phyloP scores from a whole-genome alignment of 768 basidiomycete species.

The Xerocomellus dryophilus region DNA sequence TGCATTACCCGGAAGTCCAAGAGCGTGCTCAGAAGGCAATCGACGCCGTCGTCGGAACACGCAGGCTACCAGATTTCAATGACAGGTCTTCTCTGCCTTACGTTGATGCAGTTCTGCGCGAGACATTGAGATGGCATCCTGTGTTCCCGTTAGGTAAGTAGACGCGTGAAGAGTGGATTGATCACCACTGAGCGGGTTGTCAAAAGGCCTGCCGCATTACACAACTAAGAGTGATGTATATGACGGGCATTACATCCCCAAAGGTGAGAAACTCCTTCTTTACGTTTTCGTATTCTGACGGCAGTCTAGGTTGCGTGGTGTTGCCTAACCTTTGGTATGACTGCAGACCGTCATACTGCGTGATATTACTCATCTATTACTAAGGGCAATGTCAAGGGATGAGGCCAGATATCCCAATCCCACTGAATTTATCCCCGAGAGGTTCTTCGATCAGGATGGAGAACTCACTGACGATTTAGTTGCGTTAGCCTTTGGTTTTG shows the following conservation, averaged over 20 bases:
- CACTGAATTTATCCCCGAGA: constrained; percentile 28
- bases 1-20: constrained; percentile 34
- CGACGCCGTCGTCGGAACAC: constrained; percentile 29
- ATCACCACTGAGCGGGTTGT: neutral
- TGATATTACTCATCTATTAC: constrained; percentile 5
- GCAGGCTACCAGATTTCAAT: constrained; percentile 26
- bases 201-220: constrained; percentile 28
- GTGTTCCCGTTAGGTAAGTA: constrained; percentile 31
- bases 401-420: constrained; percentile 27
- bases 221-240: constrained; percentile 28
- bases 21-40: constrained; percentile 34
- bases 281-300: constrained; percentile 10
- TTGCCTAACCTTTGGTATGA: constrained; percentile 31
- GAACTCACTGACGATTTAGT: constrained; percentile 25
- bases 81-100: constrained; percentile 32
- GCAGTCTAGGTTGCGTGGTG: constrained; percentile 26
- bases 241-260: constrained; percentile 23
- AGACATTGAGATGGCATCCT: constrained; percentile 34
- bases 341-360: neutral
- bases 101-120: constrained; percentile 34
- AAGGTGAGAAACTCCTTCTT: constrained; percentile 17
- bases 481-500: constrained; percentile 27
- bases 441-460: constrained; percentile 26
- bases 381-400: constrained; percentile 32
- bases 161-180: neutral